These are phyloP conservation scores for Inga leiocalycina DNA, from an alignment of 306 rosid species.

Conservation along the genomic window DNA sequence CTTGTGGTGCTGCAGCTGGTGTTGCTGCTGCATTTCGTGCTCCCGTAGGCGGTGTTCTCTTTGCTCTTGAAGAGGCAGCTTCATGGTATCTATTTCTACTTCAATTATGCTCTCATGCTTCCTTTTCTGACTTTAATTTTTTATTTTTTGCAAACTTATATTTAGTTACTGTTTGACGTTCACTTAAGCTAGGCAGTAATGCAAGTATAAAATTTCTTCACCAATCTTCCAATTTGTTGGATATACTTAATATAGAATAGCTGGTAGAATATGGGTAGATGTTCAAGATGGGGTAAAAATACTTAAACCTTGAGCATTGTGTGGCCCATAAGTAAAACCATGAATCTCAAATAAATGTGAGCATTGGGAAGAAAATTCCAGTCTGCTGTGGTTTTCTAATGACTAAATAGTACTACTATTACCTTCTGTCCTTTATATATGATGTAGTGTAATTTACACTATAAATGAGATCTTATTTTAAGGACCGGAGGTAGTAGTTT, in stretches of 20 bases:
- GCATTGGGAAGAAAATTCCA: neutral
- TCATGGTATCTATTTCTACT: conserved; percentile 69
- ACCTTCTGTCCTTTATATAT: no score
- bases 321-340: neutral
- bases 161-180: neutral
- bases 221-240: conserved; percentile 16
- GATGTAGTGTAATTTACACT: no score
- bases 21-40: conserved; percentile 97
- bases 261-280: neutral
- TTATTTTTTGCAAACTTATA: neutral
- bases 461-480: no score
- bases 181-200: neutral
- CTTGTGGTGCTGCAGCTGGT: conserved; percentile 97
- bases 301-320: neutral
- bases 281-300: neutral
- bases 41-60: conserved; percentile 95
- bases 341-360: neutral
- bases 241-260: neutral
- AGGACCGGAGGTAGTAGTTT: neutral
- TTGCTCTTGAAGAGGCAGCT: conserved; percentile 97
- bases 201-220: neutral
- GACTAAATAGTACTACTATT: neutral
- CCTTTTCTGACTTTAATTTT: neutral
- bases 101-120: conserved; percentile 4
- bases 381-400: neutral